Evolutionary conservation across 768 basidiomycete genomes (phyloP).

Genomic region (Clitopilus passeckerianus): DNA sequence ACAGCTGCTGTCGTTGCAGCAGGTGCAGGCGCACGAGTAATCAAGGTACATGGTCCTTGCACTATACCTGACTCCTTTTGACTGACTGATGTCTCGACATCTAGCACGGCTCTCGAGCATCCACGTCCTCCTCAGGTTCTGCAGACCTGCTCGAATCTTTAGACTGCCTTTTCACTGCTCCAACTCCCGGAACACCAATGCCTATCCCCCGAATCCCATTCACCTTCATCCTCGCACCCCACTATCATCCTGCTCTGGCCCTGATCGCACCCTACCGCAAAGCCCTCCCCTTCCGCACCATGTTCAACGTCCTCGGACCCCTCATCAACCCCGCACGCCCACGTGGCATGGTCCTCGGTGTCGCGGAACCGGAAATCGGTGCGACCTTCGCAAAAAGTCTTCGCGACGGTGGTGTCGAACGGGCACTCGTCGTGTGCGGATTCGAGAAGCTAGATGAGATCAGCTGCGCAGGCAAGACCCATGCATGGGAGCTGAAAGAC

Average conservation of each 20-base stretch:
- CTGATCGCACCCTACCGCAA: conserved; percentile 80
- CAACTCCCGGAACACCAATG: conserved; percentile 51
- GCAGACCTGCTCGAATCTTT: conserved; percentile 89
- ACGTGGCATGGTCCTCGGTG: conserved; percentile 85
- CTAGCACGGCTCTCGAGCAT: conserved; percentile 88
- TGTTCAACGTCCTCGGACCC: conserved; percentile 95
- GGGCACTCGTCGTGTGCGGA: conserved; percentile 92
- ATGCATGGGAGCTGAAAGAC: conserved; percentile 75
- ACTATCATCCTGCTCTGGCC: conserved; percentile 88
- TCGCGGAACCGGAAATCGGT: conserved; percentile 80
- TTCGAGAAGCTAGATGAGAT: conserved; percentile 92
- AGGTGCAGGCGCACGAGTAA: conserved; percentile 88
- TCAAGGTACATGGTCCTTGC: conserved; percentile 56
- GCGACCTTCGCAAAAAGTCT: conserved; percentile 75
- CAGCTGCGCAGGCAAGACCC: conserved; percentile 87
- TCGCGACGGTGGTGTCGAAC: conserved; percentile 65
- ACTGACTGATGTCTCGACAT: conserved; percentile 4
- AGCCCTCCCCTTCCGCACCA: conserved; percentile 86
- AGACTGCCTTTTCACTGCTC: conserved; percentile 68
- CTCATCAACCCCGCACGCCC: conserved; percentile 90
- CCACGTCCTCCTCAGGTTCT: conserved; percentile 91
- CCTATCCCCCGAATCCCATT: conserved; percentile 71
- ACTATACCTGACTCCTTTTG: background rate
- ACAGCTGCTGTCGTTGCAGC: conserved; percentile 92
- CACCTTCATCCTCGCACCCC: conserved; percentile 89